Base-by-base conservation (phyloP, 129 eudicot genomes). In the Lactuca sativa region DNA sequence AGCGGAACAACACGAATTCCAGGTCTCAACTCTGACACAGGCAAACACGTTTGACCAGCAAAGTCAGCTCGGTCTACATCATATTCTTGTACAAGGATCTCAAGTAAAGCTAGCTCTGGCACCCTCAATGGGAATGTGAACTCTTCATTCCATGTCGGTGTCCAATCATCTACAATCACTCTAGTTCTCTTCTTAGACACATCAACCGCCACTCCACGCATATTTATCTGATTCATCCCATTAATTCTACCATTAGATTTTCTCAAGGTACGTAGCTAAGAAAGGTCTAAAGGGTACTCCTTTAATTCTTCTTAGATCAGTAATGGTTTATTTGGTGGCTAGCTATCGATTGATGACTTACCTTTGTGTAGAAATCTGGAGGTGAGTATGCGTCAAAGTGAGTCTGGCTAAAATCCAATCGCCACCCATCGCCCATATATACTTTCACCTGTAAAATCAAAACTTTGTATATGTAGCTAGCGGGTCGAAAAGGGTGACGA, bases 351-450 rank as follows among this genome's bases (percentile, higher is more conserved):
- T 40, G 7, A 31, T 70, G n/a, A 78, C 91, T 74, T 12, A 89
- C 95, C 97, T 87, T 90, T 31, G 86, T 78, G 71, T 90, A 90
- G 81, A 90, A 90, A 75, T 90, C 96, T 41, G 96, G 96, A 12
- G 96, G 96, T n/a, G 96, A 90, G 77, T 68, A 87, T 11, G 89
- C 66, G 72, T 90, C 95, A 64, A 90, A 90, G 67, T 90, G 97
- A 17, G 97, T 90, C 43, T 84, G 93, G 77, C 89, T 87, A 72
- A 90, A 90, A 81, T 90, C 97, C 78, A 82, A 61, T 59, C 91
- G 95, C 97, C 97, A 90, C 62, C 97, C 97, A 15, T 90, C 90
- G 7, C 97, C 97, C 88, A 90, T 67, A 77, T 90, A 90, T 21
- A 90, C 82, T 36, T 76, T 79, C 36, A 90, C 92, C 97, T 90